These are phyloP conservation scores for Globisporangium yorkense DNA, from an alignment of 352 stramenopile species.

Conservation along the genomic window DNA sequence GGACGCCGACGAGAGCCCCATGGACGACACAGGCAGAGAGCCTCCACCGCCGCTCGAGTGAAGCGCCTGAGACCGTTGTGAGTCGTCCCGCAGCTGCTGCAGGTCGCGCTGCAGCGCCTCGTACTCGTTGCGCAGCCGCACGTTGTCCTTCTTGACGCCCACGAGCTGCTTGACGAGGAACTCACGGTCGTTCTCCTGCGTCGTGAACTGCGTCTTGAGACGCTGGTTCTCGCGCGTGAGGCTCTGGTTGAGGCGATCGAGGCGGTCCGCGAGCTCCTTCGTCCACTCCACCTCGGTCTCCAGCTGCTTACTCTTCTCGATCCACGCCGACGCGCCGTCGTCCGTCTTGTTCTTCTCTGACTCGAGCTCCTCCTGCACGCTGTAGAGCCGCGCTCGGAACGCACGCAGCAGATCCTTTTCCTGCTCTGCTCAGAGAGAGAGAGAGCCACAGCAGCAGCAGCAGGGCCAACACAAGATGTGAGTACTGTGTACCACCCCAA, in stretches of 20 bases:
- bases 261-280: slow-evolving; percentile 85
- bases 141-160: slow-evolving; percentile 90
- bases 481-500: neutral
- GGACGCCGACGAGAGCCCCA: slow-evolving; percentile 18
- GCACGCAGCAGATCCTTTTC: slow-evolving; percentile 88
- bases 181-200: slow-evolving; percentile 91
- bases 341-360: slow-evolving; percentile 90
- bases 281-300: slow-evolving; percentile 88
- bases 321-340: slow-evolving; percentile 86
- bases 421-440: slow-evolving; percentile 40
- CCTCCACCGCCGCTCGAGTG: neutral
- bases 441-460: too few species aligned
- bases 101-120: slow-evolving; percentile 50
- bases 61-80: slow-evolving; percentile 4
- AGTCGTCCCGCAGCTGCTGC: slow-evolving; percentile 40
- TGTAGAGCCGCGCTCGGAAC: slow-evolving; percentile 89
- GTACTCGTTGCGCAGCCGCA: slow-evolving; percentile 56
- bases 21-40: slow-evolving; percentile 1
- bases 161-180: slow-evolving; percentile 92
- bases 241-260: slow-evolving; percentile 89
- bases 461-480: too few species aligned
- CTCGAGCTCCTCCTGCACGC: slow-evolving; percentile 90
- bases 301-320: slow-evolving; percentile 88
- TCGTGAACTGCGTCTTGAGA: slow-evolving; percentile 89
- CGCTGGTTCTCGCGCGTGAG: slow-evolving; percentile 84